These are phyloP conservation scores for Fraxinus greggii DNA, from an alignment of 305 asterid species.

Conservation along the genomic window DNA sequence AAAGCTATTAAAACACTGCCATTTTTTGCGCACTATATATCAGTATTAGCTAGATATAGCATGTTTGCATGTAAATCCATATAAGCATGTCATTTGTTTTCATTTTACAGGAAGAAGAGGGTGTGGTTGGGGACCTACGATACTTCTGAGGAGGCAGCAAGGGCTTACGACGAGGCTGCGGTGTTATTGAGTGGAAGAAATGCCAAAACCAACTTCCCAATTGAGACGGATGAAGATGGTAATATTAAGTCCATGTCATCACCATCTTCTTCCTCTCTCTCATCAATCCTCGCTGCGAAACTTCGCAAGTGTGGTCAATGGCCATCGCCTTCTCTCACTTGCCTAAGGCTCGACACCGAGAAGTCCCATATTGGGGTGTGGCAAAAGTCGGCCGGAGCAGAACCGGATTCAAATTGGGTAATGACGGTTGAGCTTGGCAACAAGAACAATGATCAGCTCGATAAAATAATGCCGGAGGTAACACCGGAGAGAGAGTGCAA, in stretches of 20 bases:
- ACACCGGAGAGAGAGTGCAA: slow-evolving; percentile 16
- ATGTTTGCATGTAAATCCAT: neutral
- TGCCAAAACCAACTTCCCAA: slow-evolving; percentile 85
- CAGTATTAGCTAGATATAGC: neutral
- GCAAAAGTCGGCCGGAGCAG: slow-evolving; percentile 90
- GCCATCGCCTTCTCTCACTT: slow-evolving; percentile 88
- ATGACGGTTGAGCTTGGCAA: slow-evolving; percentile 85
- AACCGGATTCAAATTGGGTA: slow-evolving; percentile 78
- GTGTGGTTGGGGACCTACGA: slow-evolving; percentile 94
- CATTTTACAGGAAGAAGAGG: slow-evolving; percentile 68
- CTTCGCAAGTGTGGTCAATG: slow-evolving; percentile 72
- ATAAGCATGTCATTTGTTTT: neutral
- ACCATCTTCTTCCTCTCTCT: slow-evolving; percentile 36
- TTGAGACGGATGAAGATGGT: slow-evolving; percentile 26
- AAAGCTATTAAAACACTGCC: slow-evolving; percentile 14
- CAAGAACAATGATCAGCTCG: slow-evolving; percentile 5
- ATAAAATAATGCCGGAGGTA: neutral
- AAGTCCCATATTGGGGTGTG: slow-evolving; percentile 89
- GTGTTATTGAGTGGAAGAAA: slow-evolving; percentile 82
- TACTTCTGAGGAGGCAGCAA: slow-evolving; percentile 91
- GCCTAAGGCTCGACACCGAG: slow-evolving; percentile 84
- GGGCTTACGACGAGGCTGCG: slow-evolving; percentile 93
- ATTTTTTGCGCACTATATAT: neutral
- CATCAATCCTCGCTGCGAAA: slow-evolving; percentile 69
- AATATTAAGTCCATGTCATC: slow-evolving; percentile 27